phyloP scores from a whole-genome alignment of 192 early-diverging fungal genomes.

The Coemansia sp. region DNA sequence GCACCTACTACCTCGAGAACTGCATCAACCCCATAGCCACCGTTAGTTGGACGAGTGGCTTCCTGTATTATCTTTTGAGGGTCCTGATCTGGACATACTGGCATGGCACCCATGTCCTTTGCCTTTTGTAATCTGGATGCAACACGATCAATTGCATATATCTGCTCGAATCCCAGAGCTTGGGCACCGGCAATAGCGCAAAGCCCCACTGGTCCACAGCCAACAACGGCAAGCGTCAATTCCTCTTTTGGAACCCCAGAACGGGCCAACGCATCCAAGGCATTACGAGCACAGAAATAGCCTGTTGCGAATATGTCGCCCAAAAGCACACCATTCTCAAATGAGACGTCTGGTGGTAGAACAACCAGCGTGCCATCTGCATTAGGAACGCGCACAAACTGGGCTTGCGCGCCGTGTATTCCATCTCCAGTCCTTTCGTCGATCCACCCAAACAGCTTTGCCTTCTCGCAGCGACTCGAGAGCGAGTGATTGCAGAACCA shows the following conservation, averaged over 20 bases:
- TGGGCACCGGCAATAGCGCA: constrained; percentile 50
- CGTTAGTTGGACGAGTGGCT: constrained; percentile 19
- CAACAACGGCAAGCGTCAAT: constrained; percentile 52
- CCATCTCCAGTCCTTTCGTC: constrained; percentile 27
- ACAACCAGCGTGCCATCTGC: constrained; percentile 54
- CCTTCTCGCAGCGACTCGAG: constrained; percentile 54
- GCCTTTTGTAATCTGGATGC: constrained; percentile 49
- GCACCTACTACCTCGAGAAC: constrained; percentile 59
- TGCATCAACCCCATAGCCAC: constrained; percentile 51
- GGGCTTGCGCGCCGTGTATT: constrained; percentile 58
- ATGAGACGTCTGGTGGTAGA: constrained; percentile 29
- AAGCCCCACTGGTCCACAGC: constrained; percentile 61
- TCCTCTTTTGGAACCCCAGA: constrained; percentile 15
- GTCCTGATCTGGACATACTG: constrained; percentile 18
- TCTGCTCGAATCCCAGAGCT: constrained; percentile 35
- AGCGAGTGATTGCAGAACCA: constrained; percentile 51
- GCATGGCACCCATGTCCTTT: constrained; percentile 36
- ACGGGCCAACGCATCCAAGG: constrained; percentile 35
- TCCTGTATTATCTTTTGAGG: constrained; percentile 10
- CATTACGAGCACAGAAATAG: constrained; percentile 58
- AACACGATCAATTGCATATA: constrained; percentile 52
- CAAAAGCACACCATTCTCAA: constrained; percentile 52
- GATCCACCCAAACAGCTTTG: constrained; percentile 55
- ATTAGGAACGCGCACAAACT: constrained; percentile 59
- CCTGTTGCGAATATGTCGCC: constrained; percentile 61